These are phyloP conservation scores for Arthrobotrys entomopaga DNA, from an alignment of 2,329 filamentous ascomycete genomes.

Conservation along the genomic window DNA sequence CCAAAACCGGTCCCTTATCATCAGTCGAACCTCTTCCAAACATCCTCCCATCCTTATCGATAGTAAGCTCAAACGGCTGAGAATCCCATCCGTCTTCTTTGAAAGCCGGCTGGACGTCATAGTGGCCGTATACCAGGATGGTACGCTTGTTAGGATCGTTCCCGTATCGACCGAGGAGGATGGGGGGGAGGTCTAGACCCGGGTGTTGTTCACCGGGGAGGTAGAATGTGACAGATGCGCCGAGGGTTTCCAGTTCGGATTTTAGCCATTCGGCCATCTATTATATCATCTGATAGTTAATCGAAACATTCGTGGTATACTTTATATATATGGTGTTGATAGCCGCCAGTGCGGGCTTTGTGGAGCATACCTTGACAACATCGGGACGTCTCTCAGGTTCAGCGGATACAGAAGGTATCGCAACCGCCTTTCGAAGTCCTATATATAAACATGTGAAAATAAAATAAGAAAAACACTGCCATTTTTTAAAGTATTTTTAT, in stretches of 20 bases:
- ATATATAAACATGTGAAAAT: constrained; percentile 77
- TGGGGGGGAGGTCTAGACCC: constrained; percentile 88
- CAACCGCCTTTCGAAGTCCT: constrained; percentile 88
- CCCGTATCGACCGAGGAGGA: constrained; percentile 90
- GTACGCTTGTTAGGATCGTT: constrained; percentile 92
- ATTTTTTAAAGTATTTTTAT: constrained; percentile 60
- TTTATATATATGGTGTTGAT: background rate
- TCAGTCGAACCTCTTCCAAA: constrained; percentile 94
- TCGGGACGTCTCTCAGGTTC: constrained; percentile 88
- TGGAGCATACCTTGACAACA: constrained; percentile 75
- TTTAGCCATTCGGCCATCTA: constrained; percentile 92
- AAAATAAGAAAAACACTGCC: background rate
- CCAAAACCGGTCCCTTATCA: constrained; percentile 96
- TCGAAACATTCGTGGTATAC: background rate
- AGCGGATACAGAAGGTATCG: constrained; percentile 94
- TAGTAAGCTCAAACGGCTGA: constrained; percentile 86
- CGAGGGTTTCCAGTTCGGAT: constrained; percentile 81
- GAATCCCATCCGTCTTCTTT: constrained; percentile 95
- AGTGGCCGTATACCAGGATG: constrained; percentile 96
- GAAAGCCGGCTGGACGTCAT: constrained; percentile 95
- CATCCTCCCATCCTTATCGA: constrained; percentile 94
- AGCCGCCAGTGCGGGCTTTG: background rate
- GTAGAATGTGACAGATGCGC: constrained; percentile 86
- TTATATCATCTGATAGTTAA: constrained; percentile 38
- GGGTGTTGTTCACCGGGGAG: constrained; percentile 92